Evolutionary conservation across 495 filamentous ascomycete genomes (phyloP).

Genomic region (Hypoxylon cercidicola): DNA sequence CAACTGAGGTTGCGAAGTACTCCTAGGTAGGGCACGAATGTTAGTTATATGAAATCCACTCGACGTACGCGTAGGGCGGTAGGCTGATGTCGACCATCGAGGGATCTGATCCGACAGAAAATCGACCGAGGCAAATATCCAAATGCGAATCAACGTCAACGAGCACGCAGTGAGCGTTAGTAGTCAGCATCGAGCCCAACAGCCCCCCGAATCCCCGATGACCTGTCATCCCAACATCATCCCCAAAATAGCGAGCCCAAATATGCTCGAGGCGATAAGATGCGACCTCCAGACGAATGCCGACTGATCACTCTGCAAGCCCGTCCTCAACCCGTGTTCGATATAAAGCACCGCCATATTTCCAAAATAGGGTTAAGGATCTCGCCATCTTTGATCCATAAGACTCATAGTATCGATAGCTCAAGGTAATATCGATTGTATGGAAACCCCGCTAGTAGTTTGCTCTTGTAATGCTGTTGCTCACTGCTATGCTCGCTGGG

Average conservation of each 20-base stretch:
- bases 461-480: constrained; percentile 39
- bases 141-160: constrained; percentile 66
- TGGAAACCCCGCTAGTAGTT: background rate
- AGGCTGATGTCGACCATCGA: constrained; percentile 42
- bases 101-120: constrained; percentile 22
- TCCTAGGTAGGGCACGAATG: constrained; percentile 73
- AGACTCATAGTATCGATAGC: constrained; percentile 10
- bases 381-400: constrained; percentile 9
- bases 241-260: constrained; percentile 3
- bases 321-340: constrained; percentile 1
- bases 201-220: constrained; percentile 4
- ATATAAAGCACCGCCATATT: constrained; percentile 12
- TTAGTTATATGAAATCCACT: constrained; percentile 47
- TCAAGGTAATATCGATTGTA: constrained; percentile 5
- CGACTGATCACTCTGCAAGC: background rate
- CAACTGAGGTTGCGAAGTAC: constrained; percentile 90
- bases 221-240: background rate
- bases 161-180: constrained; percentile 75
- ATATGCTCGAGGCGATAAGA: constrained; percentile 4
- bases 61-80: constrained; percentile 28
- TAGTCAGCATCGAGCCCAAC: constrained; percentile 40
- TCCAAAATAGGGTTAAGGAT: constrained; percentile 9
- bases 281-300: constrained; percentile 4
- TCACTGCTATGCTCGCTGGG: constrained; percentile 74
- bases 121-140: constrained; percentile 30